Evolutionary conservation across 1,284 basidiomycete species (phyloP), one percentile per base, ranked within the genome.

Genomic region (Moesziomyces sp.): DNA sequence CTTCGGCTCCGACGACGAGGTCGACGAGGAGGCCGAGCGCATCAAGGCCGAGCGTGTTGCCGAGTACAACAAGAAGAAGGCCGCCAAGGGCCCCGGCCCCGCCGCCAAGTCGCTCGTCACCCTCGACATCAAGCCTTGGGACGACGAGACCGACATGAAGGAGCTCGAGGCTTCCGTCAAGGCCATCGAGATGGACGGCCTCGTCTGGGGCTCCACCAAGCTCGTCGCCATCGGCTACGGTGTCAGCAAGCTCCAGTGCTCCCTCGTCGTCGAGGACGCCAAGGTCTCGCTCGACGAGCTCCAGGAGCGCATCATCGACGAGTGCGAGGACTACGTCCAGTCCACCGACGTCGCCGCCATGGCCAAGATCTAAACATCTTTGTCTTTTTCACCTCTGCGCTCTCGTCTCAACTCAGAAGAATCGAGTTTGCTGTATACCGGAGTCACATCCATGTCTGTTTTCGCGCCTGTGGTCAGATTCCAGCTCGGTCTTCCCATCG

Each of bases 61-160:
- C 76, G 92, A 90, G 63, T 99, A 99, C 88, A 90, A 93, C 80
- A 91, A 88, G 58, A 95, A 93, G 89, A 98, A 97, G 88, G 93
- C 93, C 30, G 88, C 87, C 84, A 98, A 98, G 88, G 90, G 91
- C 76, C 86, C 86, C 80, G 87, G 86, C 79, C 85, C 86, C 52
- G 83, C 60, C 45, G 61, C 83, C 56, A 84, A 94, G 93, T 96
- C 93, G 76, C 89, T 96, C 70, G 93, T 96, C 56, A 99, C 97
- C 57, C 87, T 98, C 81, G 94, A 98, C 79, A 94, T 99, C 75
- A 99, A 98, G 87, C 96, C 95, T 50, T 84, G 95, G 96, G 96
- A 99, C 85, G 95, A 98, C 85, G 94, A 97, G 88, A 99, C 96
- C 66, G 93, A 98, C 87, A 94, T 99, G 93, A 88, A 85, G 55